phyloP scores from a whole-genome alignment of 495 filamentous ascomycete species.

The Tuber brumale region DNA sequence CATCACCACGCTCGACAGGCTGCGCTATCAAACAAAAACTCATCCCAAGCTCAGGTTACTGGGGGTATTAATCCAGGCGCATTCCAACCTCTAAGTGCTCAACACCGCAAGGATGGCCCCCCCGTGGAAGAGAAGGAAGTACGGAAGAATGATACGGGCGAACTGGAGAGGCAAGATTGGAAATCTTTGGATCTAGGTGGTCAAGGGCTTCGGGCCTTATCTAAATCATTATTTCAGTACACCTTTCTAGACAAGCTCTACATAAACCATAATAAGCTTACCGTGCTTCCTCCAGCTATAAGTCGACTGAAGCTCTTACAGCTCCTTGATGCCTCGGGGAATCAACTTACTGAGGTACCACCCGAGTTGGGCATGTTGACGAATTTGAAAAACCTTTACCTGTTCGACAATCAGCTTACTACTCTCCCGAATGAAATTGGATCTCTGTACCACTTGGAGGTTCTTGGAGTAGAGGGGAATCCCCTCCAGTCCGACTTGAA shows the following conservation, averaged over 20 bases:
- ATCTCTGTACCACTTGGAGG: slow-evolving; percentile 74
- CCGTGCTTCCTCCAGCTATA: slow-evolving; percentile 65
- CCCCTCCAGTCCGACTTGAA: slow-evolving; percentile 66
- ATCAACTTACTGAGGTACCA: slow-evolving; percentile 74
- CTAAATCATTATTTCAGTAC: slow-evolving; percentile 73
- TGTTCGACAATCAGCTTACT: slow-evolving; percentile 84
- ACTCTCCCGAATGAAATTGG: slow-evolving; percentile 80
- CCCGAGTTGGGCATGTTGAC: slow-evolving; percentile 94
- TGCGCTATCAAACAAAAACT: slow-evolving; percentile 46
- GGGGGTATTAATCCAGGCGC: slow-evolving; percentile 52
- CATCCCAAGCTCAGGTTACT: slow-evolving; percentile 50
- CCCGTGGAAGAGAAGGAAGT: slow-evolving; percentile 55
- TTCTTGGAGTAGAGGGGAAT: slow-evolving; percentile 88
- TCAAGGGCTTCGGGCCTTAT: slow-evolving; percentile 77
- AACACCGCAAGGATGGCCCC: slow-evolving; percentile 40
- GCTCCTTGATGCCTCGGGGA: slow-evolving; percentile 79
- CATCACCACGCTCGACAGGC: slow-evolving; percentile 61
- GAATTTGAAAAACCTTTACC: slow-evolving; percentile 65
- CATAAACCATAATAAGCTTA: slow-evolving; percentile 82
- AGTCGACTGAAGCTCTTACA: slow-evolving; percentile 70
- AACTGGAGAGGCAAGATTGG: slow-evolving; percentile 74
- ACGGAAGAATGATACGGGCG: slow-evolving; percentile 56
- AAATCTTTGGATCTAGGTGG: slow-evolving; percentile 85
- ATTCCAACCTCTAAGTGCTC: slow-evolving; percentile 35
- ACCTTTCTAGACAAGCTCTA: slow-evolving; percentile 81